Evolutionary conservation across 1,284 basidiomycete species (phyloP).

Genomic region (Tilletia caries): DNA sequence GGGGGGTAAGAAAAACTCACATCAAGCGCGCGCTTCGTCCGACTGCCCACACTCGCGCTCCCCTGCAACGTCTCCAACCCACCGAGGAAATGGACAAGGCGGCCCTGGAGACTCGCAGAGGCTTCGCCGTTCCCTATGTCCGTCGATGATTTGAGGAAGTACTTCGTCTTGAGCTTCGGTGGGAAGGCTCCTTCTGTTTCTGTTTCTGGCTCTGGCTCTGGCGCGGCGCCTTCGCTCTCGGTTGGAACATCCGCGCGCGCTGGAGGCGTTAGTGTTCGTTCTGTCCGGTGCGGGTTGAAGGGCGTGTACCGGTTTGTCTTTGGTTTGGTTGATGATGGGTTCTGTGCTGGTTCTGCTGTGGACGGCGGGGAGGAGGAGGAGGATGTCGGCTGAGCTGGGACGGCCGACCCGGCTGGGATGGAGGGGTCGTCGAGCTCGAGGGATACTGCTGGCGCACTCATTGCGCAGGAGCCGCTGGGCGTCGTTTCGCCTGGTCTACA

Average conservation of each 20-base stretch:
- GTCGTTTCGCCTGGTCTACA: background rate
- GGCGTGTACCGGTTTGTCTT: background rate
- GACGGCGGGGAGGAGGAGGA: background rate
- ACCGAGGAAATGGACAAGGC: slow-evolving; percentile 72
- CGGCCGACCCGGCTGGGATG: background rate
- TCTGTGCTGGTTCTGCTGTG: background rate
- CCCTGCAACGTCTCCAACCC: slow-evolving; percentile 85
- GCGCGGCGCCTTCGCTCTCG: background rate
- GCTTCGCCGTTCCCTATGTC: slow-evolving; percentile 93
- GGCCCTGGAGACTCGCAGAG: slow-evolving; percentile 55
- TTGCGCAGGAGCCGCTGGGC: background rate
- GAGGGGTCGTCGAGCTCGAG: background rate
- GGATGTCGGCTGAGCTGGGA: background rate
- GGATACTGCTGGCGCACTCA: background rate
- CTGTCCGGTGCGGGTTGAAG: background rate
- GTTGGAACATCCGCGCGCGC: background rate
- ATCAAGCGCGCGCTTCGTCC: slow-evolving; percentile 74
- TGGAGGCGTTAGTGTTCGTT: background rate
- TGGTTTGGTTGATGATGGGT: no score
- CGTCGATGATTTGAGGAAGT: slow-evolving; percentile 80
- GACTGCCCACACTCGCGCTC: slow-evolving; percentile 78
- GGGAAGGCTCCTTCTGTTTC: slow-evolving; percentile 56
- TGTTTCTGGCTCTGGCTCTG: background rate
- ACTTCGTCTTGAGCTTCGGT: slow-evolving; percentile 72
- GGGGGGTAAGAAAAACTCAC: slow-evolving; percentile 15